Percentiles rank a stretch among this genome's conserved stretches.
phyloP scores from a whole-genome alignment of 2,329 filamentous ascomycete species.

The Dothistroma pini region DNA sequence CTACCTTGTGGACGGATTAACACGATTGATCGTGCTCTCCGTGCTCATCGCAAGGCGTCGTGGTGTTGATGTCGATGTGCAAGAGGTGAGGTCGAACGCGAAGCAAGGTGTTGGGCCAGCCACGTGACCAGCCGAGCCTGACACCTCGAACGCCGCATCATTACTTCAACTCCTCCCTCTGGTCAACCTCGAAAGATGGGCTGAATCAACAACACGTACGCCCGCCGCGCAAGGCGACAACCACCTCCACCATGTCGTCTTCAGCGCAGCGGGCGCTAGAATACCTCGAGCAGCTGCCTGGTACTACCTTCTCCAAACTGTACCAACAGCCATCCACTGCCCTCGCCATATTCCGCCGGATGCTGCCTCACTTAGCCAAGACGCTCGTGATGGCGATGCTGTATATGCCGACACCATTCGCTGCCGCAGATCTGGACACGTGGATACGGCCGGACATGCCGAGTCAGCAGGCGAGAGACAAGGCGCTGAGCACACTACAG shows the following conservation, averaged over 20 bases:
- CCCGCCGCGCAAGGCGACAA: conserved; percentile 13
- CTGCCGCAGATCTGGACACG: conserved; percentile 73
- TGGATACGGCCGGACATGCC: conserved; percentile 68
- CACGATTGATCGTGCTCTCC: not conserved
- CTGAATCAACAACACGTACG: conserved; percentile 10
- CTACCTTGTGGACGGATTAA: not conserved
- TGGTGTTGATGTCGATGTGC: not conserved
- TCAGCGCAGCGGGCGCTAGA: conserved; percentile 67
- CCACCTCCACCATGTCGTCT: conserved; percentile 34
- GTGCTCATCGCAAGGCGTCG: not conserved
- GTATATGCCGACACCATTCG: conserved; percentile 79
- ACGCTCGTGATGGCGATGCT: conserved; percentile 93
- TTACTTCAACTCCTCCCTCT: not conserved
- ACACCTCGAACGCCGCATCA: not conserved
- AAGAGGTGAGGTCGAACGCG: too few relatives aligned
- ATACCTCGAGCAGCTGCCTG: conserved; percentile 87
- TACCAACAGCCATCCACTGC: conserved; percentile 96
- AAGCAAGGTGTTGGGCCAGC: too few relatives aligned
- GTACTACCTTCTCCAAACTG: conserved; percentile 82
- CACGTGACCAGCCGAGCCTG: not conserved
- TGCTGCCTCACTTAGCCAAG: conserved; percentile 93
- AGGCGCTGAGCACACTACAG: conserved; percentile 75
- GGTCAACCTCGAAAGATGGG: conserved; percentile 13
- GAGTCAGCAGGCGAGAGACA: conserved; percentile 62
- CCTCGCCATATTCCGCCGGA: conserved; percentile 92